Evolutionary conservation across 2,329 filamentous ascomycete genomes (phyloP), one percentile per base, ranked within the genome.

Genomic region (Pseudocercospora macadamiae): DNA sequence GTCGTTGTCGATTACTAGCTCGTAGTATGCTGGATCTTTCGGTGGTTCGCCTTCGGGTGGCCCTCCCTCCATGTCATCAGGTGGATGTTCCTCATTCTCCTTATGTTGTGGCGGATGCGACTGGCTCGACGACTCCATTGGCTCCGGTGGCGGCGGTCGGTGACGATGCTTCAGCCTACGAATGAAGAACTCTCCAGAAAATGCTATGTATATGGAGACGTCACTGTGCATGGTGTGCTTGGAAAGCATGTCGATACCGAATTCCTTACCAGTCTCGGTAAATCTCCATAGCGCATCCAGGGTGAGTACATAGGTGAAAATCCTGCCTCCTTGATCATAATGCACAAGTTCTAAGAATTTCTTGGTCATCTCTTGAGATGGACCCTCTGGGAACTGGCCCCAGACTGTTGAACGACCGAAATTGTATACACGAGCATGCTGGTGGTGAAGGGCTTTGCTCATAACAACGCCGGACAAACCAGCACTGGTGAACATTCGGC

Each of bases 211-310:
- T 2, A 90, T 89, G 32, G 87, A 89, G 1, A 96, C 93, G 73
- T 97, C 88, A 64, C 90, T 93, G 77, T 97, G 93, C 91, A 97
- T 96, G 37, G 91, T 96, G 75, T 97, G 93, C 74, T 97, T 97
- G 74, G 88, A 92, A 68, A 97, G 77, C 74, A 97, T 80, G 76
- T 97, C 93, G 68, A 97, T 91, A 53, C 93, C 91, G 60, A 97
- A 97, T 69, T 97, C 93, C 68, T 95, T 95, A 26, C 93, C 93
- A 0, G 93, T 97, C 75, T 97, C 93, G 1, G 93, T 97, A 76
- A 97, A 97, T 45, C 92, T 88, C 71, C 96, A 84, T 54, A 93
- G 82, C 4, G 89, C 89, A 70, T 97, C 93, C 5, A 97, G 82
- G 0, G 91, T 96, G 19, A 97, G 79, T 23, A 97, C 88, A 67